Percentiles rank a stretch among this genome's conserved stretches.
Conservation (phyloP, 495 filamentous ascomycete genomes). For the Melanomma pulvis-pyrius region DNA sequence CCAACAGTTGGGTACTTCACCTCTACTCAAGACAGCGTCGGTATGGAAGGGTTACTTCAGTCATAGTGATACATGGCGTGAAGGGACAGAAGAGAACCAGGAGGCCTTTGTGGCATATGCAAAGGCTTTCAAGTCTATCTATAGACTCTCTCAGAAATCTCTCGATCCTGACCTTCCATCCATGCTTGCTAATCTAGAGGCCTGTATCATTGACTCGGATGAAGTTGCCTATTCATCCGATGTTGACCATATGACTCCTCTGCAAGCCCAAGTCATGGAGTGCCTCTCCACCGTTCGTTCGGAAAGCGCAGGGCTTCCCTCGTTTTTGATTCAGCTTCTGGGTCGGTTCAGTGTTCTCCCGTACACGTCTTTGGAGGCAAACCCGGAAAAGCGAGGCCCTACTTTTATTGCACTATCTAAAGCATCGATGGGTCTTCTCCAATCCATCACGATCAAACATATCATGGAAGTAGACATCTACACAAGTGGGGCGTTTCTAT, state of each 20-base stretch:
- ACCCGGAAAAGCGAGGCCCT: constrained; percentile 43
- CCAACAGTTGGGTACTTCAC: neutral
- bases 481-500: constrained; percentile 48
- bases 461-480: constrained; percentile 31
- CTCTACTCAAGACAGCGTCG: constrained; percentile 30
- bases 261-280: constrained; percentile 76
- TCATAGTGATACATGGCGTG: constrained; percentile 44
- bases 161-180: constrained; percentile 61
- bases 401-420: constrained; percentile 90
- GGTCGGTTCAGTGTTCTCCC: constrained; percentile 71
- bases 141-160: constrained; percentile 71
- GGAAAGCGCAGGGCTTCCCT: constrained; percentile 67
- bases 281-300: constrained; percentile 71
- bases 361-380: constrained; percentile 46
- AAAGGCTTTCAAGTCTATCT: constrained; percentile 73
- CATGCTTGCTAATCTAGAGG: constrained; percentile 57
- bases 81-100: constrained; percentile 63
- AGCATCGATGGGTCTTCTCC: constrained; percentile 68
- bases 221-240: constrained; percentile 78
- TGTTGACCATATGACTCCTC: constrained; percentile 75
- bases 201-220: constrained; percentile 70
- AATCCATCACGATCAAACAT: constrained; percentile 56
- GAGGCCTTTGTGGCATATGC: constrained; percentile 79
- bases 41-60: constrained; percentile 35
- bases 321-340: constrained; percentile 67